A percentile compares a stretch with the other conserved stretches of the same genome.
Conservation (phyloP, 1,284 basidiomycete species). For the Meripilus lineatus region DNA sequence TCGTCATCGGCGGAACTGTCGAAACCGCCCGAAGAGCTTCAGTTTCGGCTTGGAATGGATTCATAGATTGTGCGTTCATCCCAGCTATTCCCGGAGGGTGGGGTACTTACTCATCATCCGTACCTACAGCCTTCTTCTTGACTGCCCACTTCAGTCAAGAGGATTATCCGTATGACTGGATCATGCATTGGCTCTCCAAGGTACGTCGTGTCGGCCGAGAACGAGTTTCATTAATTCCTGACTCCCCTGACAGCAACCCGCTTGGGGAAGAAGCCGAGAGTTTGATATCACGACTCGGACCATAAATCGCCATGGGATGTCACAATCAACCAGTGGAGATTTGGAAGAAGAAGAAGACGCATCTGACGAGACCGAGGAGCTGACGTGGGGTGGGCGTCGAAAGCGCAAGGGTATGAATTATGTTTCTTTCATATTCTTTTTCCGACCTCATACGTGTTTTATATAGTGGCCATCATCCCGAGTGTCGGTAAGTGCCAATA, state of each 20-base stretch:
- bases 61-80: slow-evolving; percentile 66
- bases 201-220: slow-evolving; percentile 29
- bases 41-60: slow-evolving; percentile 80
- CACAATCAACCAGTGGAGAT: slow-evolving; percentile 65
- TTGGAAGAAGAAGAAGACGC: slow-evolving; percentile 73
- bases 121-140: slow-evolving; percentile 68
- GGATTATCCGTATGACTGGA: slow-evolving; percentile 81
- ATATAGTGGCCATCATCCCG: slow-evolving; percentile 27
- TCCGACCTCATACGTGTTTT: slow-evolving; percentile 8
- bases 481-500: slow-evolving; percentile 21
- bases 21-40: slow-evolving; percentile 38
- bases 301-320: slow-evolving; percentile 53
- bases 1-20: slow-evolving; percentile 29
- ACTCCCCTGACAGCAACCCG: slow-evolving; percentile 57
- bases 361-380: slow-evolving; percentile 33
- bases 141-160: slow-evolving; percentile 83
- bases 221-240: slow-evolving; percentile 6
- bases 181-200: slow-evolving; percentile 84
- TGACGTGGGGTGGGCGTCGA: slow-evolving; percentile 56
- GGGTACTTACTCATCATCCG: slow-evolving; percentile 7
- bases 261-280: slow-evolving; percentile 78
- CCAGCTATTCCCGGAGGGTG: neutral
- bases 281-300: slow-evolving; percentile 83
- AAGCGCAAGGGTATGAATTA: slow-evolving; percentile 65
- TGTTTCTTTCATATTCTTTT: slow-evolving; percentile 11